These are phyloP conservation scores for Asterophora parasitica DNA, from an alignment of 768 basidiomycete species.

Conservation along the genomic window DNA sequence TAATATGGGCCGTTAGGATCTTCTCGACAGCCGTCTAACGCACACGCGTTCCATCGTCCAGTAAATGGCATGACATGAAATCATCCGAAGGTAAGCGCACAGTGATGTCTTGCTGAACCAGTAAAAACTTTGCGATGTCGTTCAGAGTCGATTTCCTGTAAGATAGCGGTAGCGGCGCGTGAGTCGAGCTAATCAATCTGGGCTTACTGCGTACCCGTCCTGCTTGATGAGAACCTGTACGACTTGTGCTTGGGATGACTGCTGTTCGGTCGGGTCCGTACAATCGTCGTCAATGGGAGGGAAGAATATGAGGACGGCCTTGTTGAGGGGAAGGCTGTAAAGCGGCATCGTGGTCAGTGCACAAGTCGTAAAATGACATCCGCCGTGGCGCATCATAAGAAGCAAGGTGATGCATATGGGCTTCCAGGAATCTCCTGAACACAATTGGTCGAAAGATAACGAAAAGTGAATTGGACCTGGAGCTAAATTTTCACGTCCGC, in stretches of 20 bases:
- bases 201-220: constrained; percentile 19
- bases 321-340: constrained; percentile 32
- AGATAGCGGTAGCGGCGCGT: not conserved
- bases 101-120: constrained; percentile 31
- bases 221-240: constrained; percentile 31
- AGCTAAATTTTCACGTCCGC: no score
- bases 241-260: constrained; percentile 14
- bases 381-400: no score
- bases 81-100: constrained; percentile 24
- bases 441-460: no score
- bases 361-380: no score
- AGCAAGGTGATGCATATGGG: no score
- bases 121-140: constrained; percentile 25
- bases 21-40: constrained; percentile 31
- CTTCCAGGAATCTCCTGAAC: no score
- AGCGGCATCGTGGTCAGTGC: constrained; percentile 23
- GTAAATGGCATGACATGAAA: not conserved
- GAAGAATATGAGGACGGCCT: constrained; percentile 30
- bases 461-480: no score
- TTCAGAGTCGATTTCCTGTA: constrained; percentile 17
- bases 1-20: constrained; percentile 27
- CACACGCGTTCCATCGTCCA: not conserved
- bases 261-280: not conserved
- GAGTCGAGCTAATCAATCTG: not conserved
- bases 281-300: constrained; percentile 17